Base-by-base conservation (phyloP, 75 land plant genomes). In the Chamaecyparis obtusa region DNA sequence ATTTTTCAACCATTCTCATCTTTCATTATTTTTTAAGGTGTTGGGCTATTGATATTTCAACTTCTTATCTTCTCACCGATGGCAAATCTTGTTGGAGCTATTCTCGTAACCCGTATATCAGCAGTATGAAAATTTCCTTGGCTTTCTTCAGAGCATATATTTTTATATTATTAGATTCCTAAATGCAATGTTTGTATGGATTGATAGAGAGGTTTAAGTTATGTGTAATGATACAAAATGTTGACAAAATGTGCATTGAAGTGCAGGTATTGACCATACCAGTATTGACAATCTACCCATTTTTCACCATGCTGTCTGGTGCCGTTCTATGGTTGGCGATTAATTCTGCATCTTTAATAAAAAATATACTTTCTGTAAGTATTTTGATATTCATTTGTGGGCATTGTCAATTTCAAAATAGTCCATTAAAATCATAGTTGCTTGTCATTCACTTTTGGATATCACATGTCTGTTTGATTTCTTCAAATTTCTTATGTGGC, bases 251-350 rank as follows among this genome's bases (percentile, higher is more conserved):
- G 49, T 55, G 16, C 30, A 48, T 54, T 54, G 19, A 35, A 32
- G 21, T 90, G 64, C 92, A 92, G 93, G 88, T 49, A 39, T 19
- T 87, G 44, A 76, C 89, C n/a, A 37, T 90, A 37, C 84, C 90
- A 36, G 80, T 92, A 16, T 49, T 88, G 57, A 74, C 57, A 41
- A 74, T 37, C 41, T 88, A 86, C 75, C 92, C 93, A 86, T 92
- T 88, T 48, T 85, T 91, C 39, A 27, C 85, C 9, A 75, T 44
- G 86, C 64, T 91, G n/a, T 54, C 84, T 54, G 93, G 93, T 6
- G 51, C 13, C 8, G 85, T 74, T 32, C 86, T 79, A 16, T 92
- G 92, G 93, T 30, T 54, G 79, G 86, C 39, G 16, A 39, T 92
- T 27, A 72, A n/a, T 77, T 37, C 86, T 35, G 83, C 86, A 41